Evolutionary conservation across 805 yeast genomes (phyloP), one percentile per base, ranked within the genome.

Genomic region (Grigorovia humatica): DNA sequence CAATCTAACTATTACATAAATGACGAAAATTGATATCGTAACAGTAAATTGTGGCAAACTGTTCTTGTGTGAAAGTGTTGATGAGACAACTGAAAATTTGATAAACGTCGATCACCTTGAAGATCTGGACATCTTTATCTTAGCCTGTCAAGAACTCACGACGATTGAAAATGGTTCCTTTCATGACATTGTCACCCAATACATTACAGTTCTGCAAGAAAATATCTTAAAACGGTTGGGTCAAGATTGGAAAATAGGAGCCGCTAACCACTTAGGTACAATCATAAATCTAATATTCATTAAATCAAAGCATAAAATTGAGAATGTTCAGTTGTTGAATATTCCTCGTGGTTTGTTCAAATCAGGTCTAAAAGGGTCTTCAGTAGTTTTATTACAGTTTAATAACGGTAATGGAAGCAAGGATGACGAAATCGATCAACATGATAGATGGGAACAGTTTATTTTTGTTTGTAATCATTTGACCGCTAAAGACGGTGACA

Each of bases 341-440:
- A 38, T 38, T 18, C 74, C 78, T 17, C 71, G 81, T 54, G 96
- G 96, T 1, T 62, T 71, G 51, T 72, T 75, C 8, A 70, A 74
- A 52, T 80, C 91, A 0, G 78, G 82, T 50, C 63, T 86, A 59
- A 90, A 90, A 64, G 96, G 96, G 0, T 90, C 81, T 0, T 87
- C 83, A 0, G 48, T 83, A 3, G 23, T 44, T 4, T 69, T 90
- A 44, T 59, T 85, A n/a, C 55, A 57, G 4, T 38, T 38, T 7
- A 2, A 15, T 2, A 13, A n/a, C 17, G 8, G 17, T 4, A n/a
- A 38, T 38, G 3, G 12, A 7, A 15, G 15, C 17, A 13, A 15
- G 18, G 18, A 12, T 15, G 42, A 38, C 15, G 15, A 5, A 11
- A 5, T 13, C 4, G 15, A 32, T 32, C 54, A 55, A 47, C 50